A percentile compares a stretch with the other conserved stretches of the same genome.
These are phyloP conservation scores for Ceratocystis eucalypticola DNA, from an alignment of 2,329 filamentous ascomycete species.

Conservation along the genomic window DNA sequence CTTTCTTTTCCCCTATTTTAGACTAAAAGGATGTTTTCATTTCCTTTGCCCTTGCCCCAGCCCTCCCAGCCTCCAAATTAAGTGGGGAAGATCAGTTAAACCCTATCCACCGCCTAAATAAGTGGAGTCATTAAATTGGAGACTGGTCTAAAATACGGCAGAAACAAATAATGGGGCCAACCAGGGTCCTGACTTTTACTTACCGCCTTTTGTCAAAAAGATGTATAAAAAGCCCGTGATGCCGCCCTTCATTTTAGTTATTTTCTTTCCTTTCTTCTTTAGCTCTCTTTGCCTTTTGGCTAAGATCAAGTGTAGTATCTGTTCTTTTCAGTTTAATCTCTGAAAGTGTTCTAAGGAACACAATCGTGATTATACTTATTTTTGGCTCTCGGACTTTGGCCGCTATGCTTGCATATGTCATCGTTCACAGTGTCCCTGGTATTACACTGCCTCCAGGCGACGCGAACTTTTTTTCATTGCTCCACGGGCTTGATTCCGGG, in stretches of 20 bases:
- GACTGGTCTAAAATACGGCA: not conserved
- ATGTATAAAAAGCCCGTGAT: slow-evolving; percentile 44
- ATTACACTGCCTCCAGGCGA: slow-evolving; percentile 35
- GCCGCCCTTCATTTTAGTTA: slow-evolving; percentile 68
- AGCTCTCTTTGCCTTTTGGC: slow-evolving; percentile 37
- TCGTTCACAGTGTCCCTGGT: slow-evolving; percentile 27
- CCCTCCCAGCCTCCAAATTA: too few relatives aligned
- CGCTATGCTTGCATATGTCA: slow-evolving; percentile 20
- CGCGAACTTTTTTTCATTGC: slow-evolving; percentile 32
- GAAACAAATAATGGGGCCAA: not conserved
- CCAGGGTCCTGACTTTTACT: not conserved
- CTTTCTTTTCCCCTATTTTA: too few relatives aligned
- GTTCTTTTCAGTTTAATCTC: slow-evolving; percentile 97
- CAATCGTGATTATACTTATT: slow-evolving; percentile 76
- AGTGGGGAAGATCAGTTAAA: too few relatives aligned
- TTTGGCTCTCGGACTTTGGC: slow-evolving; percentile 25
- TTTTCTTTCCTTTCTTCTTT: slow-evolving; percentile 39
- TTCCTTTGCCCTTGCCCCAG: too few relatives aligned
- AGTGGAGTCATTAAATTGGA: too few relatives aligned
- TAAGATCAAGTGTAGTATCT: slow-evolving; percentile 96
- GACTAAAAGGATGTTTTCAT: too few relatives aligned
- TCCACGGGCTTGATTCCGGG: slow-evolving; percentile 27
- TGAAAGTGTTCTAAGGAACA: slow-evolving; percentile 65
- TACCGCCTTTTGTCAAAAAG: slow-evolving; percentile 34
- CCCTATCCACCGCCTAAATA: too few relatives aligned